A percentile compares a stretch with the other conserved stretches of the same genome.
Conservation (phyloP, 768 basidiomycete genomes). For the Pulveroboletus frians region DNA sequence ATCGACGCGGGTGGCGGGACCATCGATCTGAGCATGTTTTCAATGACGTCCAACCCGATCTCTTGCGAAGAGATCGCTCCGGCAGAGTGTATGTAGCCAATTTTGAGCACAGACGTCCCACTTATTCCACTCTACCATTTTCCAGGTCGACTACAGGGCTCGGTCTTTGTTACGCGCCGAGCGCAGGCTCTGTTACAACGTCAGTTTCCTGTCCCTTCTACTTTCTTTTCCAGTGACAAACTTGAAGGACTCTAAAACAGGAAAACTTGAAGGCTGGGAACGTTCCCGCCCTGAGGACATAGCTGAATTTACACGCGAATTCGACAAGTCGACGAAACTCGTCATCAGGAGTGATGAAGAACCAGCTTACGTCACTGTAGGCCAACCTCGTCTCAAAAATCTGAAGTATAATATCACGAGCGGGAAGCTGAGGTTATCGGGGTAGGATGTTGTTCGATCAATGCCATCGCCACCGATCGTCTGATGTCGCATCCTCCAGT, state of each 20-base stretch:
- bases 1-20: constrained; percentile 14
- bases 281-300: not conserved
- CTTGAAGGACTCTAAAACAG: not conserved
- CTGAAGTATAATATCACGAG: not conserved
- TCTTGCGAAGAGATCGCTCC: constrained; percentile 33
- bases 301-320: not conserved
- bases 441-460: constrained; percentile 1
- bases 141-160: constrained; percentile 42
- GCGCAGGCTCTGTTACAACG: constrained; percentile 34
- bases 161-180: constrained; percentile 41
- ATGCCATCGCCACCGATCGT: not conserved
- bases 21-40: constrained; percentile 35
- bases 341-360: constrained; percentile 6
- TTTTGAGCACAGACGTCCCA: not conserved
- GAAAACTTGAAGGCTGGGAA: constrained; percentile 1
- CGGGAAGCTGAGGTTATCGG: constrained; percentile 11
- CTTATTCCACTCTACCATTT: not conserved
- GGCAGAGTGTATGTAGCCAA: constrained; percentile 20
- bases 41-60: constrained; percentile 14
- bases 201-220: constrained; percentile 9
- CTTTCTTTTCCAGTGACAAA: not conserved
- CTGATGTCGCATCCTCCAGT: not conserved
- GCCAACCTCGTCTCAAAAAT: not conserved
- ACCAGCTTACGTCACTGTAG: constrained; percentile 8
- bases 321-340: constrained; percentile 3